A percentile compares a stretch with the other conserved stretches of the same genome.
Conservation (phyloP, 2,329 filamentous ascomycete species). For the Fusarium camptoceras region DNA sequence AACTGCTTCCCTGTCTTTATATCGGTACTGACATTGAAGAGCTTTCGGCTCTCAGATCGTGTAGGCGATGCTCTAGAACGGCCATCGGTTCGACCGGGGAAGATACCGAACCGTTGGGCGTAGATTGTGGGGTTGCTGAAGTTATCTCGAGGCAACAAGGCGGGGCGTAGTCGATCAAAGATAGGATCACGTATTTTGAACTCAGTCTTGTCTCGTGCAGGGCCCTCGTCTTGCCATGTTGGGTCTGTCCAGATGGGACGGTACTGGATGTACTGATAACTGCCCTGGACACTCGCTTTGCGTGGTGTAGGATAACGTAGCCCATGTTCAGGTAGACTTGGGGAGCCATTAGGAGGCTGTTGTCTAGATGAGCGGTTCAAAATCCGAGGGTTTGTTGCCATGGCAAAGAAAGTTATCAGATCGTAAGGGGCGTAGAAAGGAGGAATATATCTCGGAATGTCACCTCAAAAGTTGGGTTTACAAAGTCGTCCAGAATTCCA, state of each 20-base stretch:
- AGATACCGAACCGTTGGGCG: conserved; percentile 48
- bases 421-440: not conserved
- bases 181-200: conserved; percentile 30
- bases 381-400: conserved; percentile 5
- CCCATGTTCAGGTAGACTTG: not conserved
- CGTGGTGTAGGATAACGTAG: not conserved
- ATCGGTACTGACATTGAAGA: conserved; percentile 9
- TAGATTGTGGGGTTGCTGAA: conserved; percentile 43
- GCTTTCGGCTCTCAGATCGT: conserved; percentile 34
- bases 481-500: not conserved
- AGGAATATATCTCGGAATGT: not conserved
- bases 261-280: conserved; percentile 25
- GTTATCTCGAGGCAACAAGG: conserved; percentile 40
- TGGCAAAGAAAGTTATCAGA: not conserved
- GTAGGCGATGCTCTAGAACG: conserved; percentile 50
- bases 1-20: conserved; percentile 40
- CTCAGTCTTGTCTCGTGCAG: conserved; percentile 7
- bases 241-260: conserved; percentile 48
- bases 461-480: not conserved
- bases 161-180: conserved; percentile 42
- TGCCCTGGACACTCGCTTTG: conserved; percentile 1
- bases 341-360: not conserved
- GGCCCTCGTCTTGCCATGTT: conserved; percentile 42
- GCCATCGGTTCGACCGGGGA: conserved; percentile 45
- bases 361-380: not conserved